phyloP scores from a whole-genome alignment of 176 grass and related monocot species.

The Carex kokanica region DNA sequence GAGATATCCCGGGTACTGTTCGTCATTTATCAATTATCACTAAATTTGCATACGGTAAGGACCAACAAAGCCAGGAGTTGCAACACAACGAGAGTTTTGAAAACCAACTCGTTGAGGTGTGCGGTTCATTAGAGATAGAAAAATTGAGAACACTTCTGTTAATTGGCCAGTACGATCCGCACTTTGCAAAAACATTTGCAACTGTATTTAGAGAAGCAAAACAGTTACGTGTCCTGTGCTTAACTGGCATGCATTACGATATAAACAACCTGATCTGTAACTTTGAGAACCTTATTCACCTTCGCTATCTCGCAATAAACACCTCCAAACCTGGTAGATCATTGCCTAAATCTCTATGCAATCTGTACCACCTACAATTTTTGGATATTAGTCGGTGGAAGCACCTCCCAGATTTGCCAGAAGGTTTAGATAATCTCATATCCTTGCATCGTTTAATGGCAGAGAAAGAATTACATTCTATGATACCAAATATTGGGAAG shows the following conservation, averaged over 20 bases:
- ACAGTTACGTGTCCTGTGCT: conserved; percentile 13
- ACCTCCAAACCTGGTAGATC: not conserved
- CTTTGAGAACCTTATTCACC: conserved; percentile 18
- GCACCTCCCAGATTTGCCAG: not conserved
- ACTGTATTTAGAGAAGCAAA: not conserved
- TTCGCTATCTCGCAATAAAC: conserved; percentile 23
- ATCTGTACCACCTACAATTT: conserved; percentile 37
- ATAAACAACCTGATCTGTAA: not conserved
- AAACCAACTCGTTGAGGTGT: not conserved
- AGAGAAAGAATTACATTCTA: not conserved
- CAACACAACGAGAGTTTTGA: not conserved
- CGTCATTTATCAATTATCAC: conserved; percentile 27
- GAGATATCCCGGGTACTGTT: not conserved
- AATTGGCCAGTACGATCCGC: conserved; percentile 9
- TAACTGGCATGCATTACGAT: conserved; percentile 14
- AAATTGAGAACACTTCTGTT: conserved; percentile 33
- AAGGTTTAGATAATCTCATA: conserved; percentile 36
- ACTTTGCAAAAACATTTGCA: not conserved
- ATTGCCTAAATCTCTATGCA: conserved; percentile 16
- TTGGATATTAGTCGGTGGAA: conserved; percentile 24
- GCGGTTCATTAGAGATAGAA: not conserved
- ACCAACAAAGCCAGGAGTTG: not conserved
- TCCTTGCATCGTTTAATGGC: conserved; percentile 38
- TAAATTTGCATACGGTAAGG: not conserved
- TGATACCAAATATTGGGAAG: not conserved